Evolutionary conservation across 23 red algal genomes (phyloP), one percentile per base, ranked within the genome.

Genomic region (Cyanidiococcus yangmingshanensis): DNA sequence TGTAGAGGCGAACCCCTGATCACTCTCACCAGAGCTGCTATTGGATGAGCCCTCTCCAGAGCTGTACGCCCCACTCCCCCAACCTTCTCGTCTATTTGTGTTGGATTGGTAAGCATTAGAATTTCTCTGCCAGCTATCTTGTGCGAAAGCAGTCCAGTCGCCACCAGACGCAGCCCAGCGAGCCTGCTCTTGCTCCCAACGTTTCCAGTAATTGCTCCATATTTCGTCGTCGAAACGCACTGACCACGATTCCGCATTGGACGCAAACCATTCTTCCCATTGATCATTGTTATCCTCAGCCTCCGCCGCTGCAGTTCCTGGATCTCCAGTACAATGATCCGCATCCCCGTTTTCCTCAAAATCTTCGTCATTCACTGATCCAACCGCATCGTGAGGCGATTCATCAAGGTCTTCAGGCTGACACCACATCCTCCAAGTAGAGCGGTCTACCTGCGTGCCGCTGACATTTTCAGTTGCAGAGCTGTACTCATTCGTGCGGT

Each of bases 181-280:
- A 25, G 21, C 63, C 32, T 71, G 63, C 63, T 71, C 63, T 7
- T 25, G n/a, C n/a, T 79, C 38, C 88, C 88, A 90, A 38, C 75
- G 38, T 35, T 81, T 40, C 88, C 88, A 90, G 39, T 90, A 90
- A 27, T 68, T 75, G 2, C 41, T 75, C 88, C 88, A 90, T 0
- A 76, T 74, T 12, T 38, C 27, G 3, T 82, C 68, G 68, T 90
- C 88, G 82, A 75, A 86, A 58, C 82, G 39, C 27, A 90, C 77
- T 26, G 68, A 59, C 88, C 88, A 90, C 58, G 80, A 68, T 32
- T 85, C 88, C 36, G 76, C 33, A 59, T 90, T 90, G 50, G 78
- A 39, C 15, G 81, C 88, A 68, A 80, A 85, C 88, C 88, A 90
- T 29, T 74, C 57, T 37, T 59, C 88, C 88, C 88, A 90, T 24